Evolutionary conservation across 2,329 filamentous ascomycete genomes (phyloP).

Genomic region (Stromatinia cepivora): DNA sequence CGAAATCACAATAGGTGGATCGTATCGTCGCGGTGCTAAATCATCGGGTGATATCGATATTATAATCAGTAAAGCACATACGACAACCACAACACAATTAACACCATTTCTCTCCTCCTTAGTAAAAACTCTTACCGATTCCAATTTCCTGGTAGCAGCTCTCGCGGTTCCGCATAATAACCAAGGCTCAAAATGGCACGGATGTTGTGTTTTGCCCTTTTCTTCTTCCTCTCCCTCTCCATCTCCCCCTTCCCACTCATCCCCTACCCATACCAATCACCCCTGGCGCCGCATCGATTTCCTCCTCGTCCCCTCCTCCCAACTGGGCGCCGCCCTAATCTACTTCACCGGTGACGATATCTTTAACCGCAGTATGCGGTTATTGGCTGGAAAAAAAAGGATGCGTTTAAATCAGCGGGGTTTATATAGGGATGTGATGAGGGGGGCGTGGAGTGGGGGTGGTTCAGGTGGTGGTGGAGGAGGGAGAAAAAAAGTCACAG

Average conservation of each 20-base stretch:
- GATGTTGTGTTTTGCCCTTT: constrained; percentile 70
- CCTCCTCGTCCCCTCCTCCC: constrained; percentile 74
- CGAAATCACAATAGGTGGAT: constrained; percentile 75
- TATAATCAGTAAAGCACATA: constrained; percentile 70
- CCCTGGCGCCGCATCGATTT: constrained; percentile 83
- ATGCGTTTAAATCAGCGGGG: constrained; percentile 86
- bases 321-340: constrained; percentile 82
- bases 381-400: constrained; percentile 75
- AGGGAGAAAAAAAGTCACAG: constrained; percentile 62
- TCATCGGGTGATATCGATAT: constrained; percentile 82
- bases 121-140: constrained; percentile 58
- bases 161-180: constrained; percentile 57
- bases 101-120: constrained; percentile 62
- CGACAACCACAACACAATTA: constrained; percentile 55
- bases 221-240: constrained; percentile 39
- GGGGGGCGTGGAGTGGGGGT: constrained; percentile 50
- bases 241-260: constrained; percentile 39
- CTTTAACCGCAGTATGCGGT: constrained; percentile 83
- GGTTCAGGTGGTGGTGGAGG: constrained; percentile 42
- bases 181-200: constrained; percentile 80
- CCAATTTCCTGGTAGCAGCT: constrained; percentile 67
- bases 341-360: constrained; percentile 97
- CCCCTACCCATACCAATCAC: constrained; percentile 29
- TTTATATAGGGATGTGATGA: constrained; percentile 69
- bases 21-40: constrained; percentile 76